Evolutionary conservation across 805 yeast species (phyloP), one percentile per base, ranked within the genome.

Genomic region (Lipomyces sp.): DNA sequence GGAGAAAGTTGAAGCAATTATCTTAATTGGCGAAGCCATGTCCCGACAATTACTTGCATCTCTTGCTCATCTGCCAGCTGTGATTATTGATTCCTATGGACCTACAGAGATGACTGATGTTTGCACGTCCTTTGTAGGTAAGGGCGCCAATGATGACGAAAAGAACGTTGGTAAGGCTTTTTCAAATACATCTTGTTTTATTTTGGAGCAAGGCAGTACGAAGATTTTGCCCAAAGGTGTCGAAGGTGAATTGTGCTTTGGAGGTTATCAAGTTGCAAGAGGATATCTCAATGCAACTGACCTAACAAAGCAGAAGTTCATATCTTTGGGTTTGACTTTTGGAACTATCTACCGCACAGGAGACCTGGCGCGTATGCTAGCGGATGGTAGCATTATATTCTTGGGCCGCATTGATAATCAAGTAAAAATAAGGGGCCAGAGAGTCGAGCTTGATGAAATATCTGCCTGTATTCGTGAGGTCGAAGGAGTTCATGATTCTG

Each of bases 381-480:
- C 40, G 2, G 63, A 58, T 45, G 60, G 60, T 7, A 33, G 61
- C 13, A 45, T 64, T 10, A 55, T 60, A n/a, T 59, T 58, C 22
- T 43, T 56, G 21, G 68, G 68, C 3, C 52, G 68, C 2, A 49
- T 47, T 28, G 68, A 64, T 44, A 52, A 55, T 26, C 68, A 64
- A 39, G 63, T 64, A 31, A 64, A 64, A 43, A 37, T 64, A 4
- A 54, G 64, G 14, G 68, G 68, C 8, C 67, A 64, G 32, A 49
- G 68, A 6, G 49, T 64, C 11, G 67, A 64, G 44, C 55, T 64
- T 1, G 65, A 59, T 4, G 68, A 64, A 35, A 62, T 64, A 4
- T 62, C 55, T 19, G 14, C 49, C 3, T 57, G 4, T n/a, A 43
- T 45, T 10, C 21, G 7, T 14, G 19, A 34, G 7, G 13, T 42